These are phyloP conservation scores for Camelina laxa DNA, from an alignment of 345 rosid species.

Conservation along the genomic window DNA sequence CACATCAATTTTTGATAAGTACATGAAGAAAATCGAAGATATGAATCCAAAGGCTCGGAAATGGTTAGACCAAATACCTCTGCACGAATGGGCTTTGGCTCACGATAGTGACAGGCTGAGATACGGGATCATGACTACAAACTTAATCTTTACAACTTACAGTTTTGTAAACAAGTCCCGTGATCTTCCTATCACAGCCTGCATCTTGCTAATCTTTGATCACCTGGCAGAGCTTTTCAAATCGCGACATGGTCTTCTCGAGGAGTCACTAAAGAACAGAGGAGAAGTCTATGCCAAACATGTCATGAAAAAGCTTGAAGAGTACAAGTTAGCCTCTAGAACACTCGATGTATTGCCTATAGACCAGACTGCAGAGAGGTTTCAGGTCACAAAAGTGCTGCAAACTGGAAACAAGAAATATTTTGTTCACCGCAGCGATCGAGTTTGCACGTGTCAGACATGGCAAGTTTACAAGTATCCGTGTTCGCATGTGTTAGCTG, in stretches of 20 bases:
- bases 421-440: not conserved
- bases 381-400: constrained; percentile 21
- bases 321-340: not conserved
- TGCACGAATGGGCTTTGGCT: constrained; percentile 12
- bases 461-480: constrained; percentile 9
- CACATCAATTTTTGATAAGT: not conserved
- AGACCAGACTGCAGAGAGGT: not conserved
- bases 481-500: constrained; percentile 14
- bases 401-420: not conserved
- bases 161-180: not conserved
- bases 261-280: not conserved
- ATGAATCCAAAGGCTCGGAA: constrained; percentile 12
- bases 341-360: not conserved
- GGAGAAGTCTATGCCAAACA: not conserved
- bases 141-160: not conserved
- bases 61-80: constrained; percentile 10
- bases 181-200: constrained; percentile 21
- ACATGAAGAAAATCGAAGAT: constrained; percentile 19
- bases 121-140: not conserved
- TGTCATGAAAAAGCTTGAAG: constrained; percentile 22
- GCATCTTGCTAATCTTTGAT: constrained; percentile 23
- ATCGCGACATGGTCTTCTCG: not conserved
- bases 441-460: constrained; percentile 5
- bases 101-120: not conserved
- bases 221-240: constrained; percentile 14